phyloP scores from a whole-genome alignment of 225 moss, liverwort and hornwort genomes.

The Marchantia paleacea region DNA sequence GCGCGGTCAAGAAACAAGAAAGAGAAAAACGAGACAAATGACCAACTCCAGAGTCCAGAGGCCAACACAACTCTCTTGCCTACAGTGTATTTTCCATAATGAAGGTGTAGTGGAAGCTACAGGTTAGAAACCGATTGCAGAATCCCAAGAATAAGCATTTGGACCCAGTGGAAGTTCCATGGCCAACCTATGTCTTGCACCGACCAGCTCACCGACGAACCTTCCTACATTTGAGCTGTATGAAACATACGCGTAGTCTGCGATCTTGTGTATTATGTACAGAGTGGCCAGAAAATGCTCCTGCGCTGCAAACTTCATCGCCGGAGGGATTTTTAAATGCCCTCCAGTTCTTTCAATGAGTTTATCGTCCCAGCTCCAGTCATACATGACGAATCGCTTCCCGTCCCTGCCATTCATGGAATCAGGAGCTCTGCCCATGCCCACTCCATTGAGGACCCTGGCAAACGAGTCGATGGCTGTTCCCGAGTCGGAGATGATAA shows the following conservation, averaged over 20 bases:
- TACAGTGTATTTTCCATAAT: neutral
- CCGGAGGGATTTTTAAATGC: slow-evolving; percentile 25
- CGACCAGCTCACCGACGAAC: slow-evolving; percentile 36
- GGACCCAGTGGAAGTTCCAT: slow-evolving; percentile 18
- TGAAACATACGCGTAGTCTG: slow-evolving; percentile 40
- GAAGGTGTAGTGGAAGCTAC: neutral
- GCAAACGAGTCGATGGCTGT: slow-evolving; percentile 27
- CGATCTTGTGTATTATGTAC: slow-evolving; percentile 35
- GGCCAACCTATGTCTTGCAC: slow-evolving; percentile 28
- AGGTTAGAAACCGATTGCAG: neutral
- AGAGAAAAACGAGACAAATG: neutral
- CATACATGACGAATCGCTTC: slow-evolving; percentile 37
- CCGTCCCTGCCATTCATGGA: slow-evolving; percentile 8
- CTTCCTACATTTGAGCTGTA: slow-evolving; percentile 45
- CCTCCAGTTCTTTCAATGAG: slow-evolving; percentile 27
- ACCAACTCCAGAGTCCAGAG: neutral
- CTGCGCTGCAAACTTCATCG: slow-evolving; percentile 30
- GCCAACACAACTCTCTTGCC: neutral
- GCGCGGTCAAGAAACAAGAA: neutral
- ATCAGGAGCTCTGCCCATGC: neutral
- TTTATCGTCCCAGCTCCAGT: slow-evolving; percentile 34
- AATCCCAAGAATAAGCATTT: slow-evolving; percentile 28
- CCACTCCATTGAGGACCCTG: slow-evolving; percentile 14
- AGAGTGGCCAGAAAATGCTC: slow-evolving; percentile 38
- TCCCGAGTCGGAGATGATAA: slow-evolving; percentile 40